A percentile compares a stretch with the other conserved stretches of the same genome.
These are phyloP conservation scores for Apiotrichum sp. DNA, from an alignment of 1,284 basidiomycete species.

Conservation along the genomic window DNA sequence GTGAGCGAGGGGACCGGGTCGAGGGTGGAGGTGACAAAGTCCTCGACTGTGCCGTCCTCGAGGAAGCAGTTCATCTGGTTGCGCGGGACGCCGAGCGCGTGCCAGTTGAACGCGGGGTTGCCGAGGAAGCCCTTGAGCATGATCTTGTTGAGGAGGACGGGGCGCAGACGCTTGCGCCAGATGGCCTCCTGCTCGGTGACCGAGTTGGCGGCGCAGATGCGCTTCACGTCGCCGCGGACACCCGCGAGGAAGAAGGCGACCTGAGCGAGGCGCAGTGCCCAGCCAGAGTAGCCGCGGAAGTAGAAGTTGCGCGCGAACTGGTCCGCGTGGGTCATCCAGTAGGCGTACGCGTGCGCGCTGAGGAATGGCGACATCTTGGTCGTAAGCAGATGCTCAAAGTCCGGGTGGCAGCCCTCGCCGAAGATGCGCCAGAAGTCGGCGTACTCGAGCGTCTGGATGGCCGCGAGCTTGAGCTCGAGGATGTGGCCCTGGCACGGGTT, in stretches of 20 bases:
- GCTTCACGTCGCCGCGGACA: constrained; percentile 55
- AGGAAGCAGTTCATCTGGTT: constrained; percentile 68
- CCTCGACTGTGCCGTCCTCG: constrained; percentile 57
- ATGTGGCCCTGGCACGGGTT: constrained; percentile 65
- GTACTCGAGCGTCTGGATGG: constrained; percentile 58
- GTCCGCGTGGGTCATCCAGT: constrained; percentile 64
- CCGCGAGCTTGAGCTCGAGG: constrained; percentile 71
- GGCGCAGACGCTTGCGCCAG: constrained; percentile 59
- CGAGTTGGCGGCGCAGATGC: constrained; percentile 56
- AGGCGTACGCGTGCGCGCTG: constrained; percentile 53
- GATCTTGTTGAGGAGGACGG: constrained; percentile 61
- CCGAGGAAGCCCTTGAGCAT: constrained; percentile 59
- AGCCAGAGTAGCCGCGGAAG: constrained; percentile 65
- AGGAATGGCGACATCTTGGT: constrained; percentile 63
- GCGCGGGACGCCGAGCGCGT: constrained; percentile 69
- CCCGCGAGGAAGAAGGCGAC: constrained; percentile 60
- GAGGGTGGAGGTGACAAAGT: constrained; percentile 59
- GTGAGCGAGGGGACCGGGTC: constrained; percentile 58
- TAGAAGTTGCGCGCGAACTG: constrained; percentile 67
- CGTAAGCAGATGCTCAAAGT: constrained; percentile 63
- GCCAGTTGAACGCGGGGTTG: constrained; percentile 69
- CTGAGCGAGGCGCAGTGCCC: constrained; percentile 62
- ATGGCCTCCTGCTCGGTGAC: constrained; percentile 61
- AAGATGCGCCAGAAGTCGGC: constrained; percentile 68
- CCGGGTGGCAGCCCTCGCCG: constrained; percentile 59